Evolutionary conservation across 2,329 filamentous ascomycete species (phyloP), one percentile per base, ranked within the genome.

Genomic region (Incumbomyces delicatus): DNA sequence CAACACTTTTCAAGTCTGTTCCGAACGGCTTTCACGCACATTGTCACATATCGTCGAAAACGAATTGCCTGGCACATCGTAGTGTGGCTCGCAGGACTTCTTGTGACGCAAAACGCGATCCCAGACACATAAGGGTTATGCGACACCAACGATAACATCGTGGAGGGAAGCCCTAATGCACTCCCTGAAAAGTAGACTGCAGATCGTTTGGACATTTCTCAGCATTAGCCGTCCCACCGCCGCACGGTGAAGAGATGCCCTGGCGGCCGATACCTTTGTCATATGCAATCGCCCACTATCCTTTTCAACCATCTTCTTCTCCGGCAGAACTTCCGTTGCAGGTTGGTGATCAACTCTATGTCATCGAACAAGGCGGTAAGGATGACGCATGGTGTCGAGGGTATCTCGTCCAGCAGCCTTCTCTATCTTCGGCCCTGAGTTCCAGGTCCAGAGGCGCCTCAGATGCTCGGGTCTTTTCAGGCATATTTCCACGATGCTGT

Each of bases 221-320:
- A 27, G 22, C 22, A n/a, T n/a, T 22, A 22, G 14, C 32, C 14
- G 31, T 14, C 11, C 6, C 17, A 11, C 41, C 41, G n/a, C 18
- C 22, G 31, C 33, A 35, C 31, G 33, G 41, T 35, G 41, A 36
- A 44, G 33, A 36, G 68, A 95, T 95, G 89, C 87, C 89, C 77
- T 98, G 92, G 92, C 83, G 86, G 77, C 90, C 92, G 61, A 78
- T 98, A 66, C 87, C 89, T 67, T 95, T 98, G 73, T 92, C 89
- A 63, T 98, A 96, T 74, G 94, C 90, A 59, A 86, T 98, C 67
- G 92, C 90, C 73, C 89, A 83, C 57, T 94, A 89, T 66, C 92
- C 92, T 32, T 98, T 98, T 70, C 77, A 85, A 58, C 86, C 92
- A 50, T 83, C 85, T 50, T 42, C 53, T 20, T 83, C 83, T 55